These are phyloP conservation scores for Tillandsia fasciculata DNA, from an alignment of 176 grass and related monocot genomes.

Conservation along the genomic window DNA sequence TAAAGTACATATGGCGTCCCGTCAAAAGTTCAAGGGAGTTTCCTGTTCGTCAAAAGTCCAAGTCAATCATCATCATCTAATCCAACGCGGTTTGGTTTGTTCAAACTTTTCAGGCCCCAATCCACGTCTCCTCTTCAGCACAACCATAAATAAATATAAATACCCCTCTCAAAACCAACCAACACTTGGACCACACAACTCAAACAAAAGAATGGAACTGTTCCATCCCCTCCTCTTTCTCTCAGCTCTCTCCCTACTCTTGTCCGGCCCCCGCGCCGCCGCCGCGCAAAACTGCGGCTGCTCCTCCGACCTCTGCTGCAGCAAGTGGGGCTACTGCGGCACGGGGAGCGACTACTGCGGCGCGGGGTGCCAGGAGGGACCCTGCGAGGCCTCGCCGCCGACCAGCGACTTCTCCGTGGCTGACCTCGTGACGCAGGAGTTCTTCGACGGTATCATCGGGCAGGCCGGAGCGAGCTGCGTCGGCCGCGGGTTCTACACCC, in stretches of 20 bases:
- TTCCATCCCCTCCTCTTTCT: neutral
- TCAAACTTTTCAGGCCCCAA: neutral
- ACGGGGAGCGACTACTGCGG: slow-evolving; percentile 8
- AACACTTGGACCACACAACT: neutral
- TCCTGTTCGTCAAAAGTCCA: too few species aligned
- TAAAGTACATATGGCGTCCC: too few species aligned
- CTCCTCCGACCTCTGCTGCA: slow-evolving; percentile 15
- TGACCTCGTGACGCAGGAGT: slow-evolving; percentile 22
- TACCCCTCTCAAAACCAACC: neutral
- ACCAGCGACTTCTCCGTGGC: slow-evolving; percentile 28
- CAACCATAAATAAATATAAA: neutral
- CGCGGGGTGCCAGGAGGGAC: slow-evolving; percentile 21
- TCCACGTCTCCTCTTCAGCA: neutral
- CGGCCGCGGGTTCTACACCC: slow-evolving; percentile 56
- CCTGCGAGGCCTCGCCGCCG: slow-evolving; percentile 34
- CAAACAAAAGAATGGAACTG: neutral
- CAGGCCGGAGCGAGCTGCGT: slow-evolving; percentile 39
- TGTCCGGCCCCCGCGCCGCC: slow-evolving; percentile 4
- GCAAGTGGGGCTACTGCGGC: slow-evolving; percentile 26
- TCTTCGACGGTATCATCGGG: slow-evolving; percentile 49
- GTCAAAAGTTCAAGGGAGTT: too few species aligned
- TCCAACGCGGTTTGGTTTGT: too few species aligned
- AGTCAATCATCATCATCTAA: too few species aligned
- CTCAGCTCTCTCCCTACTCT: slow-evolving; percentile 3
- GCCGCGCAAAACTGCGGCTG: slow-evolving; percentile 27